Evolutionary conservation across 768 basidiomycete species (phyloP), one percentile per base, ranked within the genome.

Genomic region (Amanita polypyramis): DNA sequence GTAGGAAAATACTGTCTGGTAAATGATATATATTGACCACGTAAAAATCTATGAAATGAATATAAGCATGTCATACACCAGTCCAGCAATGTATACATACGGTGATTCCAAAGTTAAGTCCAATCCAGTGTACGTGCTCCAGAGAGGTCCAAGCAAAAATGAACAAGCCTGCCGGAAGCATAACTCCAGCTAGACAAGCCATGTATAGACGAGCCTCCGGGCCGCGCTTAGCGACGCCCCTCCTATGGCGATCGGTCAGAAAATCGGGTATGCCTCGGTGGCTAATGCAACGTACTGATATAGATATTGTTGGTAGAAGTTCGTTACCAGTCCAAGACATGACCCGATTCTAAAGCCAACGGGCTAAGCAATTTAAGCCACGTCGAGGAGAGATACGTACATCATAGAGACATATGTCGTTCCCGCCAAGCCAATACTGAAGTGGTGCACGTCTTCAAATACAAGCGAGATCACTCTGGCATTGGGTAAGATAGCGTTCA

Each of bases 141-240:
- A 68, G 75, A 9, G 78, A 74, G 2, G 80, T 77, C 78, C 82
- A 86, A 0, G 80, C 83, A 54, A 80, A 89, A 23, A 86, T 76
- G 62, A 85, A 75, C 73, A 83, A 79, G n/a, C 74, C 75, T 0
- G 61, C 52, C 0, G 82, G 81, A 39, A 81, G 65, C 10, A 79
- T 55, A 34, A 82, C 36, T 0, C 70, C 74, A 0, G 77, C 79
- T 29, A 70, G 58, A 53, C n/a, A n/a, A n/a, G n/a, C n/a, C n/a
- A n/a, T n/a, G n/a, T n/a, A n/a, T n/a, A n/a, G n/a, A n/a, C n/a
- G n/a, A n/a, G n/a, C n/a, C n/a, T n/a, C n/a, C n/a, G n/a, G n/a
- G n/a, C n/a, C n/a, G n/a, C n/a, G n/a, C n/a, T n/a, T n/a, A n/a
- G n/a, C n/a, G n/a, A n/a, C n/a, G n/a, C n/a, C n/a, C n/a, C n/a